Base-by-base conservation (phyloP, 1,139 yeast genomes). In the Suhomyces kunorum region DNA sequence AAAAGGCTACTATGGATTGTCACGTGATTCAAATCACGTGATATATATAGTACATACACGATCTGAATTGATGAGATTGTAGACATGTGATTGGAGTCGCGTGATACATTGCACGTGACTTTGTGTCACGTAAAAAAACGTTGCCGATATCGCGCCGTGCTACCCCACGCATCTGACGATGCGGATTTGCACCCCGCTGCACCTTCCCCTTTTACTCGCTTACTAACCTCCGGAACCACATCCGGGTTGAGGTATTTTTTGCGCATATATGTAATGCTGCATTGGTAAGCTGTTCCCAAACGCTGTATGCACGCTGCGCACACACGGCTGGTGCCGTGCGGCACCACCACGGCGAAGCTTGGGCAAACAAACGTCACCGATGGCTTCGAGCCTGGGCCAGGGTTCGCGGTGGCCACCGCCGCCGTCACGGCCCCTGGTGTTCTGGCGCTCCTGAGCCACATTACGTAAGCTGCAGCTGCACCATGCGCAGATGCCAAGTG, bases 271-370 rank as follows among this genome's bases (percentile, higher is more conserved):
- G 24, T 20, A 6, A 20, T 20, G 24, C 24, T n/a, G n/a, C n/a
- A n/a, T n/a, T n/a, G n/a, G n/a, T n/a, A n/a, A n/a, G n/a, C n/a
- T n/a, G n/a, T n/a, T n/a, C n/a, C 24, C 24, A 11, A n/a, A n/a
- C 4, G 28, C 28, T 13, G 11, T 14, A 12, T 25, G 28, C 28
- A 25, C 6, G 28, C 28, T 13, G 28, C 28, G 28, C 28, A 13
- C 28, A 25, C 16, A 16, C 34, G 26, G 27, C 34, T 31, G 27
- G 27, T 31, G 34, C 27, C 34, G 34, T 27, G 22, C 34, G 34
- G 34, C 34, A 23, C 14, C 26, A 13, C 13, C 34, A 20, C 34
- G 27, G 34, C 26, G 34, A 14, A 12, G 16, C 26, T 19, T 8
- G 32, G 6, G 34, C 17, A 31, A 31, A 23, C 34, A 2, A 4